Evolutionary conservation across 768 basidiomycete genomes (phyloP).

Genomic region (Russula sp.): DNA sequence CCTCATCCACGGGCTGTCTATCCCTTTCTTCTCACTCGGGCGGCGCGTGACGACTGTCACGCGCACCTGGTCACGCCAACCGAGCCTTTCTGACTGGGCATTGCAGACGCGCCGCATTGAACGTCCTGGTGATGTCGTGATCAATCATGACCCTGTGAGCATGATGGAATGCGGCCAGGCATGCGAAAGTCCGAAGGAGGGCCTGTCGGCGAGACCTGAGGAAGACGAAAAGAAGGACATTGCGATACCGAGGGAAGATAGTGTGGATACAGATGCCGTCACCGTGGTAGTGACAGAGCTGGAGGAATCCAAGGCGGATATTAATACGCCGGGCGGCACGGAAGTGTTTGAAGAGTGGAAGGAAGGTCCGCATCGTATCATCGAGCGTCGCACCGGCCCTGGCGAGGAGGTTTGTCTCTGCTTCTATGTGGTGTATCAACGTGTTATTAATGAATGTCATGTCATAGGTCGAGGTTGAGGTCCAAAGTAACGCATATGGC

Average conservation of each 20-base stretch:
- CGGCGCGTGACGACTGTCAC: constrained; percentile 85
- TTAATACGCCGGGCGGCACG: constrained; percentile 45
- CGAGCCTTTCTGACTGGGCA: constrained; percentile 74
- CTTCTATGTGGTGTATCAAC: not conserved
- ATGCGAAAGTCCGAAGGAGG: constrained; percentile 32
- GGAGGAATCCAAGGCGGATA: constrained; percentile 38
- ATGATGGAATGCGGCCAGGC: constrained; percentile 51
- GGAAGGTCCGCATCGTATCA: constrained; percentile 64
- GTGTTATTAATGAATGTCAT: not conserved
- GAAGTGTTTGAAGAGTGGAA: constrained; percentile 55
- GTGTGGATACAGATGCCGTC: constrained; percentile 15
- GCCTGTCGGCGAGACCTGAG: constrained; percentile 10
- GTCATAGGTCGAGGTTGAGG: constrained; percentile 39
- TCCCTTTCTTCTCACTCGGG: constrained; percentile 91
- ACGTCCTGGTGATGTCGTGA: constrained; percentile 72
- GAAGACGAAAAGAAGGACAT: constrained; percentile 32
- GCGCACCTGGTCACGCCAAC: constrained; percentile 83
- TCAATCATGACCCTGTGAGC: constrained; percentile 68
- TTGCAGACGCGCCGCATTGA: constrained; percentile 68
- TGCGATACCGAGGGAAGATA: constrained; percentile 27
- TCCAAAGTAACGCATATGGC: constrained; percentile 37
- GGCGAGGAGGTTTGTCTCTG: constrained; percentile 58
- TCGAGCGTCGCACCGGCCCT: constrained; percentile 57
- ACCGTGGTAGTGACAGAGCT: constrained; percentile 26
- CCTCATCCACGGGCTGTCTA: constrained; percentile 83